phyloP scores from a whole-genome alignment of 2,329 filamentous ascomycete species.

The Laburnicola sp. region DNA sequence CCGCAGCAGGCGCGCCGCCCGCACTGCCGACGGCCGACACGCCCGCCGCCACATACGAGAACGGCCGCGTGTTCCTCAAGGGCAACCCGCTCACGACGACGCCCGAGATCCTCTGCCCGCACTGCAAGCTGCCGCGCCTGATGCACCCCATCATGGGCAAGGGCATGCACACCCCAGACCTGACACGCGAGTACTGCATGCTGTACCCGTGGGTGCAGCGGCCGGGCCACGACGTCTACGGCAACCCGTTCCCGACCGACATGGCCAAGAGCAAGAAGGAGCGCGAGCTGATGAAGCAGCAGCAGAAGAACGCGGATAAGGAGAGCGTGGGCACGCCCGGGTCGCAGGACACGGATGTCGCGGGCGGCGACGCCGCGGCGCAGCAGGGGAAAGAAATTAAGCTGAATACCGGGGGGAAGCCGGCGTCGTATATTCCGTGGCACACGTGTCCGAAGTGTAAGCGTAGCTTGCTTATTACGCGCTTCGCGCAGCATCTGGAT shows the following conservation, averaged over 20 bases:
- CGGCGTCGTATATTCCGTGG: conserved; percentile 54
- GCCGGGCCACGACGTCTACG: conserved; percentile 77
- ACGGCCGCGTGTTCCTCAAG: conserved; percentile 69
- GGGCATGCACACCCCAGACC: conserved; percentile 66
- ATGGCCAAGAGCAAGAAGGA: conserved; percentile 77
- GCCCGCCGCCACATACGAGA: conserved; percentile 69
- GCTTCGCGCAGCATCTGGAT: conserved; percentile 64
- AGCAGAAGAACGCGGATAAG: conserved; percentile 48
- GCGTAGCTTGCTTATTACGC: conserved; percentile 62
- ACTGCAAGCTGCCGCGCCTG: conserved; percentile 73
- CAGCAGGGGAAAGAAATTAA: conserved; percentile 49
- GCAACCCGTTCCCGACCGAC: conserved; percentile 76
- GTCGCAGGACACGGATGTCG: conserved; percentile 48
- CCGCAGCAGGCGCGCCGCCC: conserved; percentile 50
- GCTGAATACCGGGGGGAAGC: conserved; percentile 53
- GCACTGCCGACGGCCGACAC: conserved; percentile 60
- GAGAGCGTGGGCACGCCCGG: conserved; percentile 52
- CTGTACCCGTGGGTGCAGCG: conserved; percentile 77
- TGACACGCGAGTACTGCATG: conserved; percentile 70
- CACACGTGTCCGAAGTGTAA: conserved; percentile 64
- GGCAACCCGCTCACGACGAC: conserved; percentile 73
- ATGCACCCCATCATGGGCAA: conserved; percentile 73
- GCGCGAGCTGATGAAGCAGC: conserved; percentile 57
- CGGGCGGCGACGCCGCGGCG: conserved; percentile 35
- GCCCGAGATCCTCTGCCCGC: conserved; percentile 71